Percentiles rank a stretch among this genome's conserved stretches.
These are phyloP conservation scores for Emergomyces orientalis DNA, from an alignment of 2,329 filamentous ascomycete genomes.

Conservation along the genomic window DNA sequence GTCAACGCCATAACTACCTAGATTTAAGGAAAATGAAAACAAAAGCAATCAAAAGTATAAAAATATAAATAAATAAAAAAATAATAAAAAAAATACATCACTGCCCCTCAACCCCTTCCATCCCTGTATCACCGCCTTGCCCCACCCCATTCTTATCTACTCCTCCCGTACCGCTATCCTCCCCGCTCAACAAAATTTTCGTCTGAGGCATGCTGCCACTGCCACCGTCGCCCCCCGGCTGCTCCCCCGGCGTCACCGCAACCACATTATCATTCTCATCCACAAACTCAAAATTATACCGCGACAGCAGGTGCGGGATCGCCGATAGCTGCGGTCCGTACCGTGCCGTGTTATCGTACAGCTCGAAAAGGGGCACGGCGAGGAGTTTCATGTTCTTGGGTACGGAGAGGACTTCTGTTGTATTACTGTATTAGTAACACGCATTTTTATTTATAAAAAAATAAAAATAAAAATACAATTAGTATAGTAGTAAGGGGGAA, in stretches of 20 bases:
- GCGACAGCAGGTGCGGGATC: slow-evolving; percentile 85
- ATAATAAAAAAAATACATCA: slow-evolving; percentile 5
- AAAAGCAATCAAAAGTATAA: too few species aligned
- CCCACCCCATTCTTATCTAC: background rate
- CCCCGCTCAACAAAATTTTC: slow-evolving; percentile 51
- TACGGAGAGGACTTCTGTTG: slow-evolving; percentile 78
- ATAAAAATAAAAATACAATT: background rate
- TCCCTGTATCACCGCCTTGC: slow-evolving; percentile 11
- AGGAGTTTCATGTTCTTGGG: slow-evolving; percentile 99
- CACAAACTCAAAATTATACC: slow-evolving; percentile 96
- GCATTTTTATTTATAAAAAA: background rate
- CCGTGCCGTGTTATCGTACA: slow-evolving; percentile 92
- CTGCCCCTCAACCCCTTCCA: slow-evolving; percentile 16
- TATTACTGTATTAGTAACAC: slow-evolving; percentile 1
- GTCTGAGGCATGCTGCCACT: slow-evolving; percentile 43
- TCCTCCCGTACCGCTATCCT: slow-evolving; percentile 23
- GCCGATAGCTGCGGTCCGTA: slow-evolving; percentile 95
- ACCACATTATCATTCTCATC: slow-evolving; percentile 86
- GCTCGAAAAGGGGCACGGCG: slow-evolving; percentile 90
- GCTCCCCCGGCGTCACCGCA: slow-evolving; percentile 68
- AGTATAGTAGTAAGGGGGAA: too few species aligned
- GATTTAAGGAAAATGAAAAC: too few species aligned
- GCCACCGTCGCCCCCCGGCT: slow-evolving; percentile 39
- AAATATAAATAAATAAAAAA: slow-evolving; percentile 8
- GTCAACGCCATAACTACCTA: too few species aligned